Evolutionary conservation across 2,329 filamentous ascomycete genomes (phyloP).

Genomic region (Botrytis hyacinthi): DNA sequence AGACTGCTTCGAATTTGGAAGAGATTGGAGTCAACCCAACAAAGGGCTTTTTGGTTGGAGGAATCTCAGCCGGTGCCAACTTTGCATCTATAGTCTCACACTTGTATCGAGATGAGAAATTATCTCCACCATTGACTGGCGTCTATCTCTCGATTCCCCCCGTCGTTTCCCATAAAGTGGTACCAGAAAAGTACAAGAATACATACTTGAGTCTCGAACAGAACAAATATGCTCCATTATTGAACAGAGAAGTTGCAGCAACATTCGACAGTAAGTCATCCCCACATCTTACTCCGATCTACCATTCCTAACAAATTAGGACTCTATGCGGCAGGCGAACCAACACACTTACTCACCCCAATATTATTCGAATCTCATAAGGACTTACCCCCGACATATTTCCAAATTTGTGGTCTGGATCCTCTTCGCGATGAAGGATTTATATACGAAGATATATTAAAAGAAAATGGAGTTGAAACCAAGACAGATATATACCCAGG

Average conservation of each 20-base stretch:
- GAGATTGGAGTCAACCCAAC: constrained; percentile 42
- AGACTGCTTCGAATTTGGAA: constrained; percentile 22
- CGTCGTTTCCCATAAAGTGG: background rate
- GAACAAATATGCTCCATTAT: constrained; percentile 41
- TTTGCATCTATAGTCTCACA: constrained; percentile 43
- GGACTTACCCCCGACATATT: constrained; percentile 46
- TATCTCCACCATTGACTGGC: constrained; percentile 47
- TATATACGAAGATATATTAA: constrained; percentile 50
- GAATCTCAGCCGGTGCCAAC: constrained; percentile 48
- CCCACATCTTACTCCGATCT: too few species aligned
- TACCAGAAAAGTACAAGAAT: constrained; percentile 42
- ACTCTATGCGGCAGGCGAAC: background rate
- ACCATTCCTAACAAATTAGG: background rate
- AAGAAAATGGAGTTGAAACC: constrained; percentile 40
- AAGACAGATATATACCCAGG: constrained; percentile 38
- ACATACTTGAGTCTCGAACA: constrained; percentile 44
- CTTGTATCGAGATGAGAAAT: constrained; percentile 42
- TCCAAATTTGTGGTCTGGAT: constrained; percentile 52
- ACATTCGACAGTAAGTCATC: constrained; percentile 32
- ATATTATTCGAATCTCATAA: constrained; percentile 39
- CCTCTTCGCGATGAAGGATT: constrained; percentile 52
- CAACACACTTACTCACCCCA: constrained; percentile 38
- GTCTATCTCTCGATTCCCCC: constrained; percentile 45
- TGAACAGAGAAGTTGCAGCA: constrained; percentile 36
- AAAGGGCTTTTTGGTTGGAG: constrained; percentile 50